Evolutionary conservation across 164 flowering plant species (phyloP).

Genomic region (Kingdonia uniflora): DNA sequence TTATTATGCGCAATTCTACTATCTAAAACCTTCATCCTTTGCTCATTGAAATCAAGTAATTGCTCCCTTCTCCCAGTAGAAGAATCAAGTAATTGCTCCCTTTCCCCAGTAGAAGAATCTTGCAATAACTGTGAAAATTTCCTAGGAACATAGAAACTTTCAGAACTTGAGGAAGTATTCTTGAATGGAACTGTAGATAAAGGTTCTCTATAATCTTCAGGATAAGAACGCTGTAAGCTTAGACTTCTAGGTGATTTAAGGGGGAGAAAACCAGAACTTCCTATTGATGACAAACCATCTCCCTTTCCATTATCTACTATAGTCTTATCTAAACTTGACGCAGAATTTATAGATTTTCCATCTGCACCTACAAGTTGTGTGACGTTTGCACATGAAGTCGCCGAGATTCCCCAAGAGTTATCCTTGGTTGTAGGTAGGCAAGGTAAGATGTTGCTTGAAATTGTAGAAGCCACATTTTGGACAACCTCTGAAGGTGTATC

Average conservation of each 20-base stretch:
- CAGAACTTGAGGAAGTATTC: conserved; percentile 4
- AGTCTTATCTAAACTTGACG: too few species aligned
- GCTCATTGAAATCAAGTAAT: conserved; percentile 12
- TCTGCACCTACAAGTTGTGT: conserved; percentile 12
- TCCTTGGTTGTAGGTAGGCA: too few species aligned
- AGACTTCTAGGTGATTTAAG: conserved; percentile 7
- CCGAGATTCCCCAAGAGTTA: too few species aligned
- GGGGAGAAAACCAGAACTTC: conserved; percentile 4
- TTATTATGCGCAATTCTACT: conserved; percentile 8
- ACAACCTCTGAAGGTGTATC: conserved; percentile 9
- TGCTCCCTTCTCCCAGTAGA: conserved; percentile 11
- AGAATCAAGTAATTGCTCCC: too few species aligned
- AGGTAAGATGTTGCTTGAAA: too few species aligned
- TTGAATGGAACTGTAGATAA: conserved; percentile 5
- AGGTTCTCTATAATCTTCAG: conserved; percentile 11
- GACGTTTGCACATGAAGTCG: too few species aligned
- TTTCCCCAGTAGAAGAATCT: conserved; percentile 6
- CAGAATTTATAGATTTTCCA: conserved; percentile 13
- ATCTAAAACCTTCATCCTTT: conserved; percentile 10
- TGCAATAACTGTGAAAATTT: conserved; percentile 7
- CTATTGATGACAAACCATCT: conserved; percentile 24
- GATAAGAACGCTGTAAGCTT: conserved; percentile 9
- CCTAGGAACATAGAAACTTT: not conserved
- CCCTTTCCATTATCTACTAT: too few species aligned
- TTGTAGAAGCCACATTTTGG: conserved; percentile 20